phyloP scores from a whole-genome alignment of 371 early-diverging fungal species.

The Actinomucor elegans region DNA sequence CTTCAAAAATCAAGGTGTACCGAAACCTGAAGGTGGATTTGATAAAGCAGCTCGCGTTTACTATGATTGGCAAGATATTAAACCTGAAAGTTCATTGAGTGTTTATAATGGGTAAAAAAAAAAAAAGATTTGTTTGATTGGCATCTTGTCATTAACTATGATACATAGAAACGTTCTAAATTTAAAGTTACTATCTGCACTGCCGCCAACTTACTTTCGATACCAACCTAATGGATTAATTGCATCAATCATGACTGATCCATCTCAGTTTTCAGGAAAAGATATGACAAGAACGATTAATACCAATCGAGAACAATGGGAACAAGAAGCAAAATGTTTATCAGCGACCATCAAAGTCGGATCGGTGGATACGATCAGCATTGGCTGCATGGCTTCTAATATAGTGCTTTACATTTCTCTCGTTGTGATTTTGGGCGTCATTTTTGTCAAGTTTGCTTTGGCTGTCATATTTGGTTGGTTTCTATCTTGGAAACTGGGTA shows the following conservation, averaged over 20 bases:
- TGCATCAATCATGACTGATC: slow-evolving; percentile 17
- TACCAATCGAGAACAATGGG: slow-evolving; percentile 20
- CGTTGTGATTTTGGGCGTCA: slow-evolving; percentile 27
- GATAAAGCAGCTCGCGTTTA: slow-evolving; percentile 59
- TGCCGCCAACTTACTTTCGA: slow-evolving; percentile 30
- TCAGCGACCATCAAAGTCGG: slow-evolving; percentile 68
- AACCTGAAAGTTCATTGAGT: slow-evolving; percentile 36
- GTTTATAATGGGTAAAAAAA: slow-evolving; percentile 74
- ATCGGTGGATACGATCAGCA: slow-evolving; percentile 61
- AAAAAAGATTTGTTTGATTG: neutral
- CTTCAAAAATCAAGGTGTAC: slow-evolving; percentile 37
- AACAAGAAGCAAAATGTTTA: slow-evolving; percentile 55
- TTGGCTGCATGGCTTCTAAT: slow-evolving; percentile 71
- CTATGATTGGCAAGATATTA: slow-evolving; percentile 71
- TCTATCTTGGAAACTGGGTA: slow-evolving; percentile 63
- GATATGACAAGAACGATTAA: slow-evolving; percentile 39
- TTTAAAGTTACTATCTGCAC: slow-evolving; percentile 29
- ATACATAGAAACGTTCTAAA: slow-evolving; percentile 40
- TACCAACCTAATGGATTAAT: slow-evolving; percentile 31
- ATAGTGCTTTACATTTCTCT: slow-evolving; percentile 64
- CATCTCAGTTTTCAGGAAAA: slow-evolving; percentile 24
- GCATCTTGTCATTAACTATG: no score
- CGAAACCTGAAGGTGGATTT: slow-evolving; percentile 20
- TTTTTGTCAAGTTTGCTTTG: slow-evolving; percentile 65
- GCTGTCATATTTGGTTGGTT: slow-evolving; percentile 82